These are phyloP conservation scores for Stellera chamaejasme DNA, from an alignment of 345 rosid species.

Conservation along the genomic window DNA sequence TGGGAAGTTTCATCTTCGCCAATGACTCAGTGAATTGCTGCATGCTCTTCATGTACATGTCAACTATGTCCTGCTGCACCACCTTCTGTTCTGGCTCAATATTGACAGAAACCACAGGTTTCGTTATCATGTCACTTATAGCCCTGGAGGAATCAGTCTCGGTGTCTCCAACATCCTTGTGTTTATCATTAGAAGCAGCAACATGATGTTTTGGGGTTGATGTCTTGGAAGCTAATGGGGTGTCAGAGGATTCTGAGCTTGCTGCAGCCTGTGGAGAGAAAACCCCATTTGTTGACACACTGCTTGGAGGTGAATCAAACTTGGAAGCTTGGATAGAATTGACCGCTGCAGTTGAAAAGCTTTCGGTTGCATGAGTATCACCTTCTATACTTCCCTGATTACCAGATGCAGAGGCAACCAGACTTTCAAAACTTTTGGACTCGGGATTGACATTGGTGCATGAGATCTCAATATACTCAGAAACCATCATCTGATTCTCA, in stretches of 20 bases:
- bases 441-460: constrained; percentile 37
- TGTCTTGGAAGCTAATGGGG: constrained; percentile 34
- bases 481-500: constrained; percentile 92
- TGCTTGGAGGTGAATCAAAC: constrained; percentile 73
- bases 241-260: constrained; percentile 50
- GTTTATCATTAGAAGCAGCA: constrained; percentile 35
- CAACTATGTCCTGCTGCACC: constrained; percentile 92
- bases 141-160: constrained; percentile 44
- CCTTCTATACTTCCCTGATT: constrained; percentile 40
- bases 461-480: constrained; percentile 80
- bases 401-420: constrained; percentile 49
- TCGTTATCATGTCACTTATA: constrained; percentile 26
- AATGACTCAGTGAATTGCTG: constrained; percentile 98
- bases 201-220: constrained; percentile 38
- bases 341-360: constrained; percentile 32
- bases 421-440: constrained; percentile 61
- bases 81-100: constrained; percentile 68
- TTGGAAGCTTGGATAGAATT: constrained; percentile 46
- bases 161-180: constrained; percentile 27
- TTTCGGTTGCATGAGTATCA: constrained; percentile 35
- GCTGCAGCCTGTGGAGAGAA: constrained; percentile 63
- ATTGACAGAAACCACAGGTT: constrained; percentile 44
- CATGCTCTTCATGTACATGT: constrained; percentile 99
- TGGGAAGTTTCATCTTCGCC: constrained; percentile 99
- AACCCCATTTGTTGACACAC: constrained; percentile 67